Evolutionary conservation across 352 stramenopile species (phyloP).

Genomic region (Phytophthora quininea): DNA sequence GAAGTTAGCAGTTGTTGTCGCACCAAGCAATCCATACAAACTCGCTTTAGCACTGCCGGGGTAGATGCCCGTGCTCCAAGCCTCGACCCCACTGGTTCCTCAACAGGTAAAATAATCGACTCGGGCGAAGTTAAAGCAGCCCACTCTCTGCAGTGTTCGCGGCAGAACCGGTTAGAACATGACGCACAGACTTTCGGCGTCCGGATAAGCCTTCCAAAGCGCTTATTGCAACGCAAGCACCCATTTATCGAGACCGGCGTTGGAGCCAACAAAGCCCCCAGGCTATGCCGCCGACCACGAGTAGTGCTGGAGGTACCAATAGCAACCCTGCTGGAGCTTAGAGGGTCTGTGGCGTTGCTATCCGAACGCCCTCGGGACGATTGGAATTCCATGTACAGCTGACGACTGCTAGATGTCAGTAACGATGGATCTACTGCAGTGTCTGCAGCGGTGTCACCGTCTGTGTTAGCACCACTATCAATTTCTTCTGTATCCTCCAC

Average conservation of each 20-base stretch:
- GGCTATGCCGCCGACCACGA: conserved; percentile 25
- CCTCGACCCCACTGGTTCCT: conserved; percentile 9
- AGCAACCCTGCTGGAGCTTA: conserved; percentile 22
- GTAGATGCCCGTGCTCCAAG: conserved; percentile 6
- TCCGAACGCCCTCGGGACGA: conserved; percentile 11
- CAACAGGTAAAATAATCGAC: conserved; percentile 10
- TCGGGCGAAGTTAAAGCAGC: conserved; percentile 25
- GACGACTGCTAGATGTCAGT: conserved; percentile 10
- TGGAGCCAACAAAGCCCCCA: conserved; percentile 19
- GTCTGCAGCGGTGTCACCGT: conserved; percentile 27
- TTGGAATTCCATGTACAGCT: conserved; percentile 6
- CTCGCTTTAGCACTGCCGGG: conserved; percentile 14
- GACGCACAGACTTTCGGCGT: conserved; percentile 55
- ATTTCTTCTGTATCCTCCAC: conserved; percentile 32
- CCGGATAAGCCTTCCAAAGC: conserved; percentile 50
- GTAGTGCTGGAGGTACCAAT: conserved; percentile 4
- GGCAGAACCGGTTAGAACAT: conserved; percentile 55
- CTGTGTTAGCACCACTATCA: conserved; percentile 20
- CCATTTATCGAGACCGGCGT: conserved; percentile 17
- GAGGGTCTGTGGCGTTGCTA: conserved; percentile 27
- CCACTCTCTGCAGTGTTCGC: conserved; percentile 48
- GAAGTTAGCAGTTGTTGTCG: conserved; percentile 56
- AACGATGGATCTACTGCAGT: conserved; percentile 18
- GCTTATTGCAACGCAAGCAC: conserved; percentile 51
- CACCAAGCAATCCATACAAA: conserved; percentile 63